phyloP scores from a whole-genome alignment of 78 protist species.

The Bodo saltans region DNA sequence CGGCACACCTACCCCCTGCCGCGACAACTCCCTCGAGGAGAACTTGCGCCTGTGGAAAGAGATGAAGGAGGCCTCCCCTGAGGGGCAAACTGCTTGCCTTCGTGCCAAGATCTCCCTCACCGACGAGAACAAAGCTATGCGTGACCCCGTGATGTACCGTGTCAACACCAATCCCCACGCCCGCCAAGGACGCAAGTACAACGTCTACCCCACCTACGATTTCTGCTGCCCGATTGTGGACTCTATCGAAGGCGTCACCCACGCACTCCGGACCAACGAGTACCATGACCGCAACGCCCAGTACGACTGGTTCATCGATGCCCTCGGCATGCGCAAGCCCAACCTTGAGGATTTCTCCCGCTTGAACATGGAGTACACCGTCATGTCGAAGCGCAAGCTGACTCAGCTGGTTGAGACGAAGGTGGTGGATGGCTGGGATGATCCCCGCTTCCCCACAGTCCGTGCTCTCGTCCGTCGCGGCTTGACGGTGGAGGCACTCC shows the following conservation, averaged over 20 bases:
- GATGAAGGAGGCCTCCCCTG: constrained; percentile 73
- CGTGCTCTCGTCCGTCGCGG: constrained; percentile 93
- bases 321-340: constrained; percentile 55
- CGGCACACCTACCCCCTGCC: constrained; percentile 42
- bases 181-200: constrained; percentile 71
- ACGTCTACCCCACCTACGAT: constrained; percentile 96
- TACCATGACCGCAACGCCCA: constrained; percentile 88
- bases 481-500: constrained; percentile 76
- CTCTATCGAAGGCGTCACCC: constrained; percentile 87
- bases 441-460: constrained; percentile 97
- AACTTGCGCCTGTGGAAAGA: constrained; percentile 78
- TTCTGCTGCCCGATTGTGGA: constrained; percentile 97
- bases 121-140: constrained; percentile 61
- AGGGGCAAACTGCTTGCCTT: constrained; percentile 64
- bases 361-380: constrained; percentile 75
- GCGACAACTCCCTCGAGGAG: constrained; percentile 70
- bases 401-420: constrained; percentile 78
- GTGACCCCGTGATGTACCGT: constrained; percentile 96
- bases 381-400: constrained; percentile 92
- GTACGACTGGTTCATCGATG: constrained; percentile 76
- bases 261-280: constrained; percentile 93
- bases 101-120: constrained; percentile 86
- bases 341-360: constrained; percentile 61
- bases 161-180: constrained; percentile 54
- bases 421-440: constrained; percentile 92